Conservation (phyloP, 164 flowering plant genomes). For the Umbilicus rupestris region DNA sequence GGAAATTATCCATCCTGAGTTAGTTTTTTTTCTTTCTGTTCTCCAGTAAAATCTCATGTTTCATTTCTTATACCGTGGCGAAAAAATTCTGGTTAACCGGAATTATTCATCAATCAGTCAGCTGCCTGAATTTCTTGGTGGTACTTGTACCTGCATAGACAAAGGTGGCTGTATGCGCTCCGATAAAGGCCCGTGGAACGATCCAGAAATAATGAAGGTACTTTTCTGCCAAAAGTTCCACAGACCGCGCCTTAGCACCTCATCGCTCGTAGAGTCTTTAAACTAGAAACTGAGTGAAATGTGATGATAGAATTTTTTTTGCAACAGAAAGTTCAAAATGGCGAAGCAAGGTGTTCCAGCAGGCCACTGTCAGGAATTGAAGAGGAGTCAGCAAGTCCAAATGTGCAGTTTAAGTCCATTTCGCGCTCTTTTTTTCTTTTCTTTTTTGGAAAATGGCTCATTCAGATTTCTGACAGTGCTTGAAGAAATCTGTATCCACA, state of each 20-base stretch:
- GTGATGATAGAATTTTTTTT: neutral
- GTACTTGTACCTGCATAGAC: constrained; percentile 39
- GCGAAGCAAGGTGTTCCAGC: constrained; percentile 30
- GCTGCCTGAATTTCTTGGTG: constrained; percentile 42
- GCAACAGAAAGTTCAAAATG: constrained; percentile 40
- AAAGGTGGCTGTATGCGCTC: constrained; percentile 45
- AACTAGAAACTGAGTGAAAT: neutral
- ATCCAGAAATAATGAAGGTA: constrained; percentile 34
- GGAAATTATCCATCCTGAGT: constrained; percentile 44
- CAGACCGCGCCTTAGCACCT: neutral
- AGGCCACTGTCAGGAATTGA: constrained; percentile 11
- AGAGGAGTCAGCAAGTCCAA: constrained; percentile 18
- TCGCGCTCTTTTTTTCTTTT: neutral
- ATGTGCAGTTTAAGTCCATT: constrained; percentile 15
- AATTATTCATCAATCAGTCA: constrained; percentile 19
- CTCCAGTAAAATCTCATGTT: neutral
- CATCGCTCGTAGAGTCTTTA: neutral
- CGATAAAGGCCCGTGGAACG: constrained; percentile 50
- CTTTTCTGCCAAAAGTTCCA: neutral
- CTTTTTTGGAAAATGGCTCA: neutral
- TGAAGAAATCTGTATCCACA: neutral
- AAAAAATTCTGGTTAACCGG: neutral
- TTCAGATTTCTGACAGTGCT: neutral
- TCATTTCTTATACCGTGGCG: no score
- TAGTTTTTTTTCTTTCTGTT: neutral